Percentiles rank a stretch among this genome's conserved stretches.
phyloP scores from a whole-genome alignment of 1,284 basidiomycete genomes.

The Chalciporus piperatoides region DNA sequence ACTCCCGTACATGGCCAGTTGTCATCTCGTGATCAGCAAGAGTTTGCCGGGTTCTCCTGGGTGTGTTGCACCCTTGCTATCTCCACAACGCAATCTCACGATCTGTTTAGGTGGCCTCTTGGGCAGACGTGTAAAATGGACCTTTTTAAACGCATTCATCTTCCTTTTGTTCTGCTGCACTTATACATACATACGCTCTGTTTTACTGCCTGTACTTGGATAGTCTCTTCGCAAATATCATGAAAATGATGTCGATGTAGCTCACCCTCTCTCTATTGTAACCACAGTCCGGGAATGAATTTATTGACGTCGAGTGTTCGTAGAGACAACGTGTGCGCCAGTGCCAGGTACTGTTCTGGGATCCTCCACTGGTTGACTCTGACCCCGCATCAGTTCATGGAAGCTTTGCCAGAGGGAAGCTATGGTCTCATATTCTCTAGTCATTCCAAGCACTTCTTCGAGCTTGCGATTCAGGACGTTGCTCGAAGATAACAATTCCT shows the following conservation, averaged over 20 bases:
- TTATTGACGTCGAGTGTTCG: slow-evolving; percentile 22
- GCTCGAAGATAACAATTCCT: slow-evolving; percentile 79
- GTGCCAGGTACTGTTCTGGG: slow-evolving; percentile 52
- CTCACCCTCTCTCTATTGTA: slow-evolving; percentile 20
- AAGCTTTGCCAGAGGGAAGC: slow-evolving; percentile 85
- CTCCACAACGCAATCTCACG: background rate
- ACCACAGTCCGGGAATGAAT: slow-evolving; percentile 11
- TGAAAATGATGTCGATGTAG: slow-evolving; percentile 27
- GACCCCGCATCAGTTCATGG: slow-evolving; percentile 69
- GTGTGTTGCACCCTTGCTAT: slow-evolving; percentile 36
- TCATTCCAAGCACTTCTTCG: slow-evolving; percentile 89
- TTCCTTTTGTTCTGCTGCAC: slow-evolving; percentile 35
- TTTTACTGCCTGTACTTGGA: slow-evolving; percentile 47
- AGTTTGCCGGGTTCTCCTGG: slow-evolving; percentile 97
- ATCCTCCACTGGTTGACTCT: slow-evolving; percentile 36
- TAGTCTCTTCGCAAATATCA: slow-evolving; percentile 41
- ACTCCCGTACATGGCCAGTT: slow-evolving; percentile 97
- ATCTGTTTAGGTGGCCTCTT: slow-evolving; percentile 54
- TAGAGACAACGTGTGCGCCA: slow-evolving; percentile 59
- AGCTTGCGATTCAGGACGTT: slow-evolving; percentile 91
- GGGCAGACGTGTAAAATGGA: slow-evolving; percentile 62
- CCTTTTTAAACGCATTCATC: slow-evolving; percentile 31
- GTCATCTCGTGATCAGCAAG: slow-evolving; percentile 88
- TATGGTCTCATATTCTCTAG: slow-evolving; percentile 89
- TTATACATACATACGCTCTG: slow-evolving; percentile 31